Base-by-base conservation (phyloP, 2,329 filamentous ascomycete genomes). In the Aureobasidium zeae region DNA sequence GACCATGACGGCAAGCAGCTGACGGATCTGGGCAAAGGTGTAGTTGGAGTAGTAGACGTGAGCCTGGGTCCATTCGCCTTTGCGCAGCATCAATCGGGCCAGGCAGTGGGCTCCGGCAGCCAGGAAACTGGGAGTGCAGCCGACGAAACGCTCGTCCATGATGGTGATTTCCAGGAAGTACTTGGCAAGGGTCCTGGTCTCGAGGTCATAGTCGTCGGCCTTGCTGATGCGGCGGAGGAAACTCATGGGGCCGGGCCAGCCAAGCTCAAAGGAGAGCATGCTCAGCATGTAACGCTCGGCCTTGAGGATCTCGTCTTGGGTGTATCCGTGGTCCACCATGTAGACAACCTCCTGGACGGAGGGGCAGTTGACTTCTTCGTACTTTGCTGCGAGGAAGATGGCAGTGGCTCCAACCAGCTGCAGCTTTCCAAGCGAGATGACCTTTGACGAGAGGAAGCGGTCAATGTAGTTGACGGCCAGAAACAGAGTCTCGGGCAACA, bases 161-260 rank as follows among this genome's bases (percentile, higher is more conserved):
- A 96, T 81, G 26, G 87, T 93, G 44, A 96, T 76, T 63, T 98
- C 91, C 19, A 98, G 73, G 65, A 98, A 95, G 67, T 98, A 98
- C 67, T 98, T 98, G 55, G 91, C 87, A 44, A 98, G 70, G 4
- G 91, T 96, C 26, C 91, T 78, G 9, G 89, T 95, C 66, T 98
- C 89, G 34, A 94, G 71, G 58, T 98, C 88, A 59, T 96, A 98
- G 59, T 95, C 87, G 60, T 98, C 91, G 11, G 91, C 91, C 69
- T 96, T 96, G 79, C 89, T 96, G 64, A 96, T 91, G 45, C 89
- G 81, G 48, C 91, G 79, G 49, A 98, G 73, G 66, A 98, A 98
- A 69, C 87, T 95, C 89, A 98, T 95, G 1, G 91, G 91, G 31
- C 91, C 91, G n/a, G 91, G 91, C 83, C 86, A 96, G 41, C 91